A percentile compares a stretch with the other conserved stretches of the same genome.
phyloP scores from a whole-genome alignment of 1,284 basidiomycete genomes.

The Leccinum fallax region DNA sequence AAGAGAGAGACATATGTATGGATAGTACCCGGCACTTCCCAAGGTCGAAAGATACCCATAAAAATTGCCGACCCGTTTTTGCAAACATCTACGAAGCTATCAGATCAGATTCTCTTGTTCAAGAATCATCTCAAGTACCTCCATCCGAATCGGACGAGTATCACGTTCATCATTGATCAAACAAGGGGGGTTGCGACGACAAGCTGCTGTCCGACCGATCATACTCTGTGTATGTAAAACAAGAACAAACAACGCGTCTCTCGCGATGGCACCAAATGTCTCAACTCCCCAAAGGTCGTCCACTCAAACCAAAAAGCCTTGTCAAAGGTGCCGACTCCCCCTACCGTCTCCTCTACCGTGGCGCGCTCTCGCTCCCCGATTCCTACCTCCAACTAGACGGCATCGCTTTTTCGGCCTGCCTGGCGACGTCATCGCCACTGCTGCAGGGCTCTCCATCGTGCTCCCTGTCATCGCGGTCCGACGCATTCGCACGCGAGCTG shows the following conservation, averaged over 20 bases:
- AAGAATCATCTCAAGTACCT: too few relatives aligned
- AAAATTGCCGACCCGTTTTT: too few relatives aligned
- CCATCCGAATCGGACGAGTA: too few relatives aligned
- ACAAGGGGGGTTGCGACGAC: too few relatives aligned
- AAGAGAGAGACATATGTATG: too few relatives aligned
- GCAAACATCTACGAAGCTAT: too few relatives aligned
- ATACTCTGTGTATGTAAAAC: background rate
- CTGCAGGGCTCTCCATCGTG: conserved; percentile 43
- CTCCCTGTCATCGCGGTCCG: conserved; percentile 17
- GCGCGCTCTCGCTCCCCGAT: conserved; percentile 72
- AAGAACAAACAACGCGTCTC: background rate
- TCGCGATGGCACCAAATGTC: background rate
- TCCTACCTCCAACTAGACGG: conserved; percentile 75
- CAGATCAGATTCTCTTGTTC: too few relatives aligned
- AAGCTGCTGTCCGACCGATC: too few relatives aligned
- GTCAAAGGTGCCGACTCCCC: conserved; percentile 9
- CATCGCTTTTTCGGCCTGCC: conserved; percentile 59
- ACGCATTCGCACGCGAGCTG: conserved; percentile 41
- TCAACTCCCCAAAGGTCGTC: conserved; percentile 25
- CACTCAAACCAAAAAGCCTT: background rate
- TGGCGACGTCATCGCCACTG: conserved; percentile 23
- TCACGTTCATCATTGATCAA: too few relatives aligned
- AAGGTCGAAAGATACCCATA: too few relatives aligned
- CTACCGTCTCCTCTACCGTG: conserved; percentile 69
- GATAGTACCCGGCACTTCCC: too few relatives aligned